phyloP scores from a whole-genome alignment of 169 alveolate species.

The Eimeria falciformis region DNA sequence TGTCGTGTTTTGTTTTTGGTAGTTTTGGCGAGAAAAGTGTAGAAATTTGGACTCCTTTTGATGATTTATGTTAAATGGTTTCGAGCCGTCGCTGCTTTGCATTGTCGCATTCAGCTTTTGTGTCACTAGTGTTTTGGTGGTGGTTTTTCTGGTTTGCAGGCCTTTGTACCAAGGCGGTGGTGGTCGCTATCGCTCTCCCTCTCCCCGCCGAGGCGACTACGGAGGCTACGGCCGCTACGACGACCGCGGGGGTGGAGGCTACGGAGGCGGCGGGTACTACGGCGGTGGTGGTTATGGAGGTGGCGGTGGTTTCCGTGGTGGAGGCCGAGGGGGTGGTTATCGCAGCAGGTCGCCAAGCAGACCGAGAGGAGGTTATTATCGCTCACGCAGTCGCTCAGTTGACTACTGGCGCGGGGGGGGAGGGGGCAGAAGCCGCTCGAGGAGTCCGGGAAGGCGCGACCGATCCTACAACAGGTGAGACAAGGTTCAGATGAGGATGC shows the following conservation, averaged over 20 bases:
- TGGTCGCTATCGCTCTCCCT: slow-evolving; percentile 71
- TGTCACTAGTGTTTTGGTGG: not conserved
- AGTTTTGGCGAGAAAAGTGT: not conserved
- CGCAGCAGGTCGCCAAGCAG: slow-evolving; percentile 41
- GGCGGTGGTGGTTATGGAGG: slow-evolving; percentile 47
- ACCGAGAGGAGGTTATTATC: not conserved
- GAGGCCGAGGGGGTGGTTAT: slow-evolving; percentile 46
- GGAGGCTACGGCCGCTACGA: slow-evolving; percentile 67
- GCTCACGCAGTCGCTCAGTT: slow-evolving; percentile 26
- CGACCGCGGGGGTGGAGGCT: slow-evolving; percentile 50
- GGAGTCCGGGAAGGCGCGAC: not conserved
- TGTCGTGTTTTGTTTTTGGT: not conserved
- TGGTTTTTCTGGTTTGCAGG: slow-evolving; percentile 20
- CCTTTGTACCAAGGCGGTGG: slow-evolving; percentile 68
- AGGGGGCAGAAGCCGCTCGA: slow-evolving; percentile 18
- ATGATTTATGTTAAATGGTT: not conserved
- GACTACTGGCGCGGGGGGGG: slow-evolving; percentile 47
- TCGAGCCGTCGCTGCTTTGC: not conserved
- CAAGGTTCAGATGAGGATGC: too few species aligned
- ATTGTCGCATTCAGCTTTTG: not conserved
- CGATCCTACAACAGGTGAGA: slow-evolving; percentile 14
- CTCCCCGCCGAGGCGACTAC: slow-evolving; percentile 62
- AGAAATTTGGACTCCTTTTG: not conserved
- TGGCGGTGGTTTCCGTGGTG: not conserved
- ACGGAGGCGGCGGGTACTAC: slow-evolving; percentile 23